Conservation (phyloP, 2,329 filamentous ascomycete species). For the Diaporthe helianthi region DNA sequence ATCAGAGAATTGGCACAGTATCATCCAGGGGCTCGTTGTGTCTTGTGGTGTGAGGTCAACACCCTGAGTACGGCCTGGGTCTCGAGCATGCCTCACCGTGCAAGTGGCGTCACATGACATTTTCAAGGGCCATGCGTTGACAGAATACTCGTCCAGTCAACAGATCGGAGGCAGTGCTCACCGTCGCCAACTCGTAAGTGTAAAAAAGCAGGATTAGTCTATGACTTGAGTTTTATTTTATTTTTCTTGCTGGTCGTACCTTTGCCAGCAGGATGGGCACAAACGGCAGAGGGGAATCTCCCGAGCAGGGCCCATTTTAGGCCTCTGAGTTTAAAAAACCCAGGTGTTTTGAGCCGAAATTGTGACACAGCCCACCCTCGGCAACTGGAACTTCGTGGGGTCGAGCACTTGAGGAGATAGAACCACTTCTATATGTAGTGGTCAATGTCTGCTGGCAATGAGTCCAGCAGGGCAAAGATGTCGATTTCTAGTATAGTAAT, state of each 20-base stretch:
- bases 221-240: background rate
- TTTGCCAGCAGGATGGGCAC: background rate
- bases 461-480: background rate
- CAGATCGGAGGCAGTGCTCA: background rate
- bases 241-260: background rate
- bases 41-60: background rate
- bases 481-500: background rate
- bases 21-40: too few relatives aligned
- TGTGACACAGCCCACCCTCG: slow-evolving; percentile 19
- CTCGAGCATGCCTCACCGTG: background rate
- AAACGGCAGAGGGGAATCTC: slow-evolving; percentile 4
- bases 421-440: background rate
- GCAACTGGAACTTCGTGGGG: slow-evolving; percentile 1
- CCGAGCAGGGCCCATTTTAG: background rate
- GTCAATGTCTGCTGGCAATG: background rate
- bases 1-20: background rate
- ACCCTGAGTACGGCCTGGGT: background rate
- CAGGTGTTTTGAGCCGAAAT: slow-evolving; percentile 20
- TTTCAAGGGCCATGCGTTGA: background rate
- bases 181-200: background rate
- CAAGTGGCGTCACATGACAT: background rate
- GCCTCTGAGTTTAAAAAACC: slow-evolving; percentile 12
- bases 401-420: background rate
- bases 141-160: background rate
- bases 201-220: too few relatives aligned